Evolutionary conservation across 1,284 basidiomycete species (phyloP).

Genomic region (Leccinum subfulvum): DNA sequence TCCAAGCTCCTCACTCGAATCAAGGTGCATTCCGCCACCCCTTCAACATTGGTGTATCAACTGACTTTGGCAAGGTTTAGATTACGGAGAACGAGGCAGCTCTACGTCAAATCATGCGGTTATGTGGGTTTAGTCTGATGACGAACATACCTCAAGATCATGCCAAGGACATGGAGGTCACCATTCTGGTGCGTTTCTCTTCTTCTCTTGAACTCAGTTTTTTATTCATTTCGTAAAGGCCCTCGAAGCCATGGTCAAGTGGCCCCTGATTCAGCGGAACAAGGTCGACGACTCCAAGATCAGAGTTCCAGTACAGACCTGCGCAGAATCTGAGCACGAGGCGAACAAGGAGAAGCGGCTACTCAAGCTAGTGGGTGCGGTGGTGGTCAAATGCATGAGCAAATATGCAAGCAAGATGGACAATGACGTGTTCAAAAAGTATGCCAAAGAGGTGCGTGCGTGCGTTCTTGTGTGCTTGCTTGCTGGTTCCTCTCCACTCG

Average conservation of each 20-base stretch:
- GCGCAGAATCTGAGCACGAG: constrained; percentile 57
- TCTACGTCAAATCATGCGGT: constrained; percentile 84
- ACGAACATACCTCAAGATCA: constrained; percentile 85
- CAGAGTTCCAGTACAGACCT: constrained; percentile 60
- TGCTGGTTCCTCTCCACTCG: background rate
- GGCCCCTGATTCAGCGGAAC: constrained; percentile 88
- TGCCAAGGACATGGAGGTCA: constrained; percentile 69
- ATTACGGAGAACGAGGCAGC: constrained; percentile 83
- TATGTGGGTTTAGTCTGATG: constrained; percentile 95
- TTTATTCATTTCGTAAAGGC: constrained; percentile 44
- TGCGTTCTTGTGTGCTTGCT: background rate
- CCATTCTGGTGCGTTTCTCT: constrained; percentile 54
- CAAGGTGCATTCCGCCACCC: constrained; percentile 49
- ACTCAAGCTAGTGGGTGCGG: constrained; percentile 80
- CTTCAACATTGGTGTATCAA: background rate
- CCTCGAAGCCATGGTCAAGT: constrained; percentile 71
- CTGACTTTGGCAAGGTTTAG: constrained; percentile 38
- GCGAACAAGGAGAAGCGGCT: constrained; percentile 80
- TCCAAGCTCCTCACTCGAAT: constrained; percentile 85
- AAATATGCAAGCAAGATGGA: constrained; percentile 84
- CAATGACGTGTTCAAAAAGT: constrained; percentile 88
- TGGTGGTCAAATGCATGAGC: constrained; percentile 91
- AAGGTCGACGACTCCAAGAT: constrained; percentile 92
- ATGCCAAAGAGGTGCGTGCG: constrained; percentile 87
- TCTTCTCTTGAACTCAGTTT: background rate